Conservation (phyloP, 1,139 yeast genomes). For the Dujonia santamariae region DNA sequence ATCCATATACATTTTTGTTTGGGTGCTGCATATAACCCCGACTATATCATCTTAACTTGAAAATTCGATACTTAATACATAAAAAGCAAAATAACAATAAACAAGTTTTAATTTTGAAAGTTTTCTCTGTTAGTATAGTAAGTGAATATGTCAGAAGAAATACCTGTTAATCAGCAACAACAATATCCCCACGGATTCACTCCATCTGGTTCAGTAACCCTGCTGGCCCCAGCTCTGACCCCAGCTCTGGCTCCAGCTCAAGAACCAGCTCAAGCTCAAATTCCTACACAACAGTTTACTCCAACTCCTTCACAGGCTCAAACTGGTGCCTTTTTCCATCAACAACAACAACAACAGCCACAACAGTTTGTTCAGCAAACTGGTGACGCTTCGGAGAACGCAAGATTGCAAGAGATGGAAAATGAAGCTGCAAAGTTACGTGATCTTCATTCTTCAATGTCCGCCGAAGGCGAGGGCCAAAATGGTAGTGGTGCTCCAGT, state of each 20-base stretch:
- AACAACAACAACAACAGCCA: not conserved
- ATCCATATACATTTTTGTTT: too few relatives aligned
- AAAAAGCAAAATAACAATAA: too few relatives aligned
- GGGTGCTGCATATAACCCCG: too few relatives aligned
- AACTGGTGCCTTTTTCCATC: not conserved
- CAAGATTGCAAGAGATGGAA: constrained; percentile 25
- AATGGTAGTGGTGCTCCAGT: constrained; percentile 7
- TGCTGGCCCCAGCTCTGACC: not conserved
- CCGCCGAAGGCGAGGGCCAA: constrained; percentile 5
- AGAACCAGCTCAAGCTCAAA: constrained; percentile 1
- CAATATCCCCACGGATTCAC: constrained; percentile 1
- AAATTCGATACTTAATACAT: too few relatives aligned
- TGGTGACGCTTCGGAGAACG: constrained; percentile 1
- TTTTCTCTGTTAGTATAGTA: too few relatives aligned
- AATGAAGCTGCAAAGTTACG: constrained; percentile 26
- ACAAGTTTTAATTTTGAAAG: too few relatives aligned
- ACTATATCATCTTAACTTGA: too few relatives aligned
- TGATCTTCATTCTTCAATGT: constrained; percentile 23
- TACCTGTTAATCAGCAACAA: constrained; percentile 7
- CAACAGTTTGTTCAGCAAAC: not conserved
- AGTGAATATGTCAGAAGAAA: constrained; percentile 7
- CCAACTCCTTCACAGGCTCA: constrained; percentile 1
- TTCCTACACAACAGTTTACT: not conserved
- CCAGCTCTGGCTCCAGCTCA: not conserved
- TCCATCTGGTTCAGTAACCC: constrained; percentile 1